Conservation (phyloP, 129 eudicot genomes). For the Dittrichia graveolens region DNA sequence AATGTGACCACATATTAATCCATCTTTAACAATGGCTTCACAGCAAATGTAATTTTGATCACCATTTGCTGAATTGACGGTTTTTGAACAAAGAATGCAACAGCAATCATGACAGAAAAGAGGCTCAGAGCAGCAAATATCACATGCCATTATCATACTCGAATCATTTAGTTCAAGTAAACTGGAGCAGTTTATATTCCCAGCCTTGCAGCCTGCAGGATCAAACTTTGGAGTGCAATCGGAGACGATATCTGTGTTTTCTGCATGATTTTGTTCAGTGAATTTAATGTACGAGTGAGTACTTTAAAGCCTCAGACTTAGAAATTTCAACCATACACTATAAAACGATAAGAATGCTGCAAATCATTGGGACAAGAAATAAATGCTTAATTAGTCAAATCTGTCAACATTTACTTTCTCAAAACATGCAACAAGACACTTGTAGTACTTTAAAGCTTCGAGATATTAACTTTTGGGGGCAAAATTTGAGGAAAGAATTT, state of each 20-base stretch:
- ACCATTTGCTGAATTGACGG: conserved; percentile 37
- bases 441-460: too few species aligned
- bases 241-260: conserved; percentile 35
- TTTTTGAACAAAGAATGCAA: conserved; percentile 72
- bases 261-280: conserved; percentile 31
- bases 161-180: conserved; percentile 42
- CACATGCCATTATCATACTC: conserved; percentile 51
- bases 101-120: conserved; percentile 81
- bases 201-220: conserved; percentile 63
- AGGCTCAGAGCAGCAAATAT: conserved; percentile 78
- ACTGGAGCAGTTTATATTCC: conserved; percentile 69
- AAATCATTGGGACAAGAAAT: too few species aligned
- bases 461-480: too few species aligned
- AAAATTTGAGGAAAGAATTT: too few species aligned
- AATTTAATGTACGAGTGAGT: conserved; percentile 2
- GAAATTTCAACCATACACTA: too few species aligned
- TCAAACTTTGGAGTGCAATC: conserved; percentile 37
- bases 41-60: conserved; percentile 62
- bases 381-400: too few species aligned
- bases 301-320: too few species aligned
- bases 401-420: too few species aligned
- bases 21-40: conserved; percentile 50
- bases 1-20: conserved; percentile 65
- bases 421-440: too few species aligned
- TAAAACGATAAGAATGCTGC: too few species aligned